Conservation (phyloP, 495 filamentous ascomycete species). For the Penicillium alfredii region DNA sequence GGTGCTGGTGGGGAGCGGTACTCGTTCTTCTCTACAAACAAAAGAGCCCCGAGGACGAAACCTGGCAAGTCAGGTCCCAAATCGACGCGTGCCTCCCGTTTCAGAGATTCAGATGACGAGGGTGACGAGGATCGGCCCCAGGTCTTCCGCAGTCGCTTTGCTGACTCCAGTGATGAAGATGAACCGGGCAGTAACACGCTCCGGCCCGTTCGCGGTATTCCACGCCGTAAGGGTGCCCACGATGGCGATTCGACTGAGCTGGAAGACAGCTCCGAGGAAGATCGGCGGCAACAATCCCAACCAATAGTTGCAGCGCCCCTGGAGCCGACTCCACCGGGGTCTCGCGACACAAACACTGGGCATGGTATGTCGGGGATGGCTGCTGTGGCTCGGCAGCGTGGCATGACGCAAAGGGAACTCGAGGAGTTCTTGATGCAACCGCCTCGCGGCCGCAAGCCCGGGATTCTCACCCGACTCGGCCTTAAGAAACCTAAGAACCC, state of each 20-base stretch:
- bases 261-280: conserved; percentile 54
- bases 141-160: conserved; percentile 63
- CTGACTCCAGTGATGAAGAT: conserved; percentile 77
- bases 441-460: conserved; percentile 31
- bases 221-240: conserved; percentile 42
- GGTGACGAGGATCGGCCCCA: conserved; percentile 39
- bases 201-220: conserved; percentile 61
- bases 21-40: conserved; percentile 45
- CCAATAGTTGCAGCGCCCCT: conserved; percentile 6
- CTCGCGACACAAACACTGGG: conserved; percentile 10
- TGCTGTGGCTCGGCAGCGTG: conserved; percentile 37
- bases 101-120: conserved; percentile 71
- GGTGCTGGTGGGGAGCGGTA: conserved; percentile 30
- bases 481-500: conserved; percentile 33
- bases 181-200: conserved; percentile 33
- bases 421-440: conserved; percentile 35
- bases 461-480: conserved; percentile 38
- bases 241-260: conserved; percentile 65
- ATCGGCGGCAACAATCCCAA: conserved; percentile 15
- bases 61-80: conserved; percentile 18
- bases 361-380: conserved; percentile 32
- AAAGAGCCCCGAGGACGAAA: conserved; percentile 34
- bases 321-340: conserved; percentile 7
- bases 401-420: conserved; percentile 37
- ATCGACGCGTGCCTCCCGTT: conserved; percentile 31